Base-by-base conservation (phyloP, 495 filamentous ascomycete genomes). In the Aspergillus sclerotioniger region DNA sequence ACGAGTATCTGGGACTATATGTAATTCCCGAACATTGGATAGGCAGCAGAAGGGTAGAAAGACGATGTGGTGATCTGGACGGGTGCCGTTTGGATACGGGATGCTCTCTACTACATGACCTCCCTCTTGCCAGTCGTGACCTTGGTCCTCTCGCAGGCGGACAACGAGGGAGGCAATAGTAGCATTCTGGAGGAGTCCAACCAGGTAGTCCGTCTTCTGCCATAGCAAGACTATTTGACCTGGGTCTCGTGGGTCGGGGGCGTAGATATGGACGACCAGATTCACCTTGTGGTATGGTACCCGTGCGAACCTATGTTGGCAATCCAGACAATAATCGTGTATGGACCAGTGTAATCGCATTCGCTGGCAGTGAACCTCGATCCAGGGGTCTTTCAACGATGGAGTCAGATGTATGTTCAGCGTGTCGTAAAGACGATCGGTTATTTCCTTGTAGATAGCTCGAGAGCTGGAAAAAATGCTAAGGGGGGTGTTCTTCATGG, bases 41-140 rank as follows among this genome's bases (percentile, higher is more conserved):
- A 61, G 33, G 17, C 5, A 29, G 25, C 54, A 57, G 33, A 62
- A 54, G 9, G 54, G 54, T 1, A 54, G 9, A 33, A 62, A 54
- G 2, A 58, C 32, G 28, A 62, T 53, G 25, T 54, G 25, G 20
- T 57, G 44, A 31, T 57, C 54, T 1, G 59, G 49, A 25, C 28
- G 32, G 3, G 19, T 33, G 9, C 19, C 3, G 6, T 33, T 10
- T 6, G 51, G 50, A n/a, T 53, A 54, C 13, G 20, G 8, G 44
- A 59, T 54, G 57, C 17, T 54, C 51, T 59, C 35, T 0, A 33
- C 32, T 1, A 35, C 44, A 12, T 10, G 43, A n/a, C 53, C 48
- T n/a, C 16, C 37, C 7, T 33, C 28, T 9, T 62, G 54, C 62
- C 62, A 64, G 32, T 54, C 28, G 13, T 25, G 7, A 3, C 37